phyloP scores from a whole-genome alignment of 2,329 filamentous ascomycete genomes.

The Aureobasidium zeae region DNA sequence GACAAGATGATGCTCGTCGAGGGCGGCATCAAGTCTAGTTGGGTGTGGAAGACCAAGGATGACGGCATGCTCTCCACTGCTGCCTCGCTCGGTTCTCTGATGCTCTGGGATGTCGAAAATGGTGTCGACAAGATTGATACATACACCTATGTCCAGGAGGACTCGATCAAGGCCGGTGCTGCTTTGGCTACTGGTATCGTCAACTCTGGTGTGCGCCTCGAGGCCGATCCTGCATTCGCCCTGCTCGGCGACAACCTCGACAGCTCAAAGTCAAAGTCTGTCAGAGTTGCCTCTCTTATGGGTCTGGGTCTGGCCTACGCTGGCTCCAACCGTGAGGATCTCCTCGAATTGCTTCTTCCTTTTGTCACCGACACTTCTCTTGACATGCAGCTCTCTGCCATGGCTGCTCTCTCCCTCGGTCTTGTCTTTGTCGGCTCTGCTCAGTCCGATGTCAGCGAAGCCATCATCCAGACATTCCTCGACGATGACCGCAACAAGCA shows the following conservation, averaged over 20 bases:
- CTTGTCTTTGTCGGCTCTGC: constrained; percentile 89
- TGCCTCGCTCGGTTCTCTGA: constrained; percentile 81
- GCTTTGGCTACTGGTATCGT: constrained; percentile 91
- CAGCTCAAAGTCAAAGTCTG: constrained; percentile 63
- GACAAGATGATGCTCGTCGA: constrained; percentile 97
- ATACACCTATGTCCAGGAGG: constrained; percentile 77
- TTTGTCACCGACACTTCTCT: constrained; percentile 75
- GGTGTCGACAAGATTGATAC: constrained; percentile 91
- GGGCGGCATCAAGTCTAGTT: constrained; percentile 70
- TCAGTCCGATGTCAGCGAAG: constrained; percentile 81
- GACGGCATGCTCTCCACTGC: constrained; percentile 96
- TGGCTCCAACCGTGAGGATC: constrained; percentile 81
- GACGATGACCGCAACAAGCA: constrained; percentile 87
- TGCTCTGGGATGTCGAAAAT: constrained; percentile 88
- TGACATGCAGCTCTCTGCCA: constrained; percentile 92
- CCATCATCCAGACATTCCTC: constrained; percentile 83
- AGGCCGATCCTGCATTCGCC: constrained; percentile 83
- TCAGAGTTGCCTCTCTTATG: constrained; percentile 85
- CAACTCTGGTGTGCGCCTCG: constrained; percentile 82
- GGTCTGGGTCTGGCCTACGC: constrained; percentile 90
- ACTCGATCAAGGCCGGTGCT: constrained; percentile 81
- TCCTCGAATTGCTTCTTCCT: constrained; percentile 77
- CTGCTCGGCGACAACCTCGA: constrained; percentile 77
- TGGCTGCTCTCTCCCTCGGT: constrained; percentile 86
- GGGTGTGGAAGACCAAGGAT: constrained; percentile 99